Evolutionary conservation across 495 filamentous ascomycete species (phyloP).

Genomic region (Xylaria sp.): DNA sequence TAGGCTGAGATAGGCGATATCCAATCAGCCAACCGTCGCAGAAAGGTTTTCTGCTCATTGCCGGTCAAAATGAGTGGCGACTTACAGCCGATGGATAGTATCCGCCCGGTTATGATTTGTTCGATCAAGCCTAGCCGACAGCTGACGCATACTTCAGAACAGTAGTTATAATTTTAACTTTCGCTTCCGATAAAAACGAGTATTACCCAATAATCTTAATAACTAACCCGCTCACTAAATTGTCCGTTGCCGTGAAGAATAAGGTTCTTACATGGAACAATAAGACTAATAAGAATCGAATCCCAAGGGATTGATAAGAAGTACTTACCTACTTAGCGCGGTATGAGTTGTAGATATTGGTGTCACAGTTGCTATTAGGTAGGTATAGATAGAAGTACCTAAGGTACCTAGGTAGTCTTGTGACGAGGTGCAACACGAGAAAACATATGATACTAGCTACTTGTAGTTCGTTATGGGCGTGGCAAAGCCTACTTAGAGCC

Average conservation of each 20-base stretch:
- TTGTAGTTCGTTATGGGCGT: neutral
- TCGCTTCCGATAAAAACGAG: neutral
- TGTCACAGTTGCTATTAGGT: neutral
- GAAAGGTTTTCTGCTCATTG: neutral
- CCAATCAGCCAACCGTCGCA: neutral
- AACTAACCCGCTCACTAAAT: neutral
- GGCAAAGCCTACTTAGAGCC: neutral
- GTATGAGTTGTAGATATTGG: neutral
- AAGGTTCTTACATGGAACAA: constrained; percentile 2
- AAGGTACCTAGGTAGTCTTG: too few relatives aligned
- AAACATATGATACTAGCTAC: neutral
- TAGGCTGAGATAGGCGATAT: neutral
- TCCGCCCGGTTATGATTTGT: neutral
- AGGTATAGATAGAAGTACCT: neutral
- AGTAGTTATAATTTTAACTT: neutral
- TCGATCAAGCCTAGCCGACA: constrained; percentile 4
- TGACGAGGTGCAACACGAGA: neutral
- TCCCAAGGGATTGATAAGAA: neutral
- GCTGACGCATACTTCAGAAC: neutral
- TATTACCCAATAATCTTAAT: neutral
- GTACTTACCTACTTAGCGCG: neutral
- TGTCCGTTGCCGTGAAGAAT: neutral
- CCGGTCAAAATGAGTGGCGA: neutral
- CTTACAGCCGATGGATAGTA: neutral
- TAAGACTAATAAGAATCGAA: neutral